phyloP scores from a whole-genome alignment of 441 rosid genomes.

The Francoa sonchifolia region DNA sequence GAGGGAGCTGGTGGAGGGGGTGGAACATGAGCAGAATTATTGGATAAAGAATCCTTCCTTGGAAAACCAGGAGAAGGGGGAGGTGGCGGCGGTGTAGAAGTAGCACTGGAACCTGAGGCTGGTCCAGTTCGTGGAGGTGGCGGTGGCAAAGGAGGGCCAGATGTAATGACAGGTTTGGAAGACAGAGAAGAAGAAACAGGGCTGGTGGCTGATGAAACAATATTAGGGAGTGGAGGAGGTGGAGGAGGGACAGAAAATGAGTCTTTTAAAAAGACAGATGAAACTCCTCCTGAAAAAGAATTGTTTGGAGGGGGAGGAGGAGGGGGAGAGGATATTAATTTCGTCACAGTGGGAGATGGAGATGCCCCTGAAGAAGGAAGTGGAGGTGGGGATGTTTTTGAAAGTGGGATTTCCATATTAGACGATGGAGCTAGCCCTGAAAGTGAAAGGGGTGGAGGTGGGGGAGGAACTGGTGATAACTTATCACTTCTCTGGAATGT shows the following conservation, averaged over 20 bases:
- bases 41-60: constrained; percentile 8
- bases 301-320: constrained; percentile 6
- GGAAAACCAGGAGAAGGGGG: constrained; percentile 20
- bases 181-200: constrained; percentile 18
- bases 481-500: constrained; percentile 1
- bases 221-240: constrained; percentile 7
- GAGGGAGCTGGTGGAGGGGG: constrained; percentile 11
- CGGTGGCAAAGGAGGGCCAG: constrained; percentile 35
- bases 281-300: constrained; percentile 5
- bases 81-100: constrained; percentile 20
- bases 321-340: constrained; percentile 9
- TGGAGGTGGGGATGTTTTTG: too few species aligned
- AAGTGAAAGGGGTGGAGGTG: neutral
- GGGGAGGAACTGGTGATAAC: constrained; percentile 3
- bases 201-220: constrained; percentile 16
- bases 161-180: constrained; percentile 6
- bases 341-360: constrained; percentile 10
- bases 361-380: constrained; percentile 12
- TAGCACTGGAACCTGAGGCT: constrained; percentile 10
- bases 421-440: too few species aligned
- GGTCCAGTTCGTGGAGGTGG: constrained; percentile 30
- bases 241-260: constrained; percentile 20
- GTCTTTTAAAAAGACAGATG: constrained; percentile 13
- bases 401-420: too few species aligned
- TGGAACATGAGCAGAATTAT: constrained; percentile 18